These are phyloP conservation scores for Petunia hybrid DNA, from an alignment of 305 asterid genomes.

Conservation along the genomic window DNA sequence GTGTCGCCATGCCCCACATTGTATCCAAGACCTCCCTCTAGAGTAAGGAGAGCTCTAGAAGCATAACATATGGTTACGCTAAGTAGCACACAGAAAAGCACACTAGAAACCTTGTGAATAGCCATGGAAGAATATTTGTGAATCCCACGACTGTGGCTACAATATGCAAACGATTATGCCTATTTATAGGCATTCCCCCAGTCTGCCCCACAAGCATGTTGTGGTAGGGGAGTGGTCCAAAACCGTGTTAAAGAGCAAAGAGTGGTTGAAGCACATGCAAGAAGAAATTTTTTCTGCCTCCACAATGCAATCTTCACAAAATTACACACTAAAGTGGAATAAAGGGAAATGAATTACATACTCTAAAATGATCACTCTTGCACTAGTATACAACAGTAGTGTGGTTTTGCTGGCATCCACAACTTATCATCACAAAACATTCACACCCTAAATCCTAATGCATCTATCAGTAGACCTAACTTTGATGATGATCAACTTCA, in stretches of 20 bases:
- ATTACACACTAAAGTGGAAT: background rate
- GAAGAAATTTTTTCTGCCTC: background rate
- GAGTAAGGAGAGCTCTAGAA: slow-evolving; percentile 25
- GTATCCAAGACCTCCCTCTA: slow-evolving; percentile 26
- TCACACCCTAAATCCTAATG: background rate
- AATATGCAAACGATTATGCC: background rate
- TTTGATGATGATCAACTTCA: background rate
- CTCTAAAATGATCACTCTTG: background rate
- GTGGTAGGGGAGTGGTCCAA: slow-evolving; percentile 2
- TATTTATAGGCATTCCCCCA: background rate
- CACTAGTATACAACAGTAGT: background rate
- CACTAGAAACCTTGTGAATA: slow-evolving; percentile 8
- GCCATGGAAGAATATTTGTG: slow-evolving; percentile 1
- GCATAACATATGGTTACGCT: slow-evolving; percentile 17
- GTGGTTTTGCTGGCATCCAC: slow-evolving; percentile 26
- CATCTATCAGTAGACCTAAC: background rate
- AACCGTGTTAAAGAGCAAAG: slow-evolving; percentile 24
- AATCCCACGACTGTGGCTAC: background rate
- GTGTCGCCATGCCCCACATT: slow-evolving; percentile 29
- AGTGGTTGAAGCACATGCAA: slow-evolving; percentile 29
- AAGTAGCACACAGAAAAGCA: background rate
- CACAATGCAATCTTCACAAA: background rate
- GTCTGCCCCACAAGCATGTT: background rate
- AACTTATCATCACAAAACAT: background rate
- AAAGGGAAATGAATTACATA: background rate